Percentiles rank a stretch among this genome's conserved stretches.
Conservation (phyloP, 805 yeast species). For the Metschnikowia chrysomelidarum region DNA sequence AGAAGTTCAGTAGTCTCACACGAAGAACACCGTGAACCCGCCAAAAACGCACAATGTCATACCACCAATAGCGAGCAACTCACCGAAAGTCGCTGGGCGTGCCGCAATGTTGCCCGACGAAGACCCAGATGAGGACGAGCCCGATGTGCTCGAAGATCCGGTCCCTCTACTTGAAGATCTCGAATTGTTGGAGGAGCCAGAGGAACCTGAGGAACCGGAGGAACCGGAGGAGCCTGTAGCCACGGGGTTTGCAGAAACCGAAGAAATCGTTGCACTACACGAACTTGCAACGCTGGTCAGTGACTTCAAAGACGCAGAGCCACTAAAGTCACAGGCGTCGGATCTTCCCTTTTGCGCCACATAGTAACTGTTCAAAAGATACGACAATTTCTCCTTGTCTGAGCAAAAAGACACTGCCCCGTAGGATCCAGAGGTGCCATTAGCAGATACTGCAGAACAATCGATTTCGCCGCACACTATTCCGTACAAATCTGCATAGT, state of each 20-base stretch:
- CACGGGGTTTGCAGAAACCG: constrained; percentile 18
- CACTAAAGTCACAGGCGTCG: constrained; percentile 21
- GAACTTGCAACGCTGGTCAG: constrained; percentile 29
- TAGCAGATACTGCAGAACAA: constrained; percentile 60
- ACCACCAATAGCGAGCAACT: constrained; percentile 33
- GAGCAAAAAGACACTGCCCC: constrained; percentile 76
- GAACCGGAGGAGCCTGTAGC: constrained; percentile 19
- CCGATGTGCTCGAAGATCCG: constrained; percentile 25
- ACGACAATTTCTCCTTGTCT: constrained; percentile 62
- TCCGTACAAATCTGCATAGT: constrained; percentile 59
- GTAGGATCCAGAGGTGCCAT: constrained; percentile 65
- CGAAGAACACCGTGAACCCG: constrained; percentile 40
- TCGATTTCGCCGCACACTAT: constrained; percentile 56
- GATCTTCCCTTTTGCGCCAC: constrained; percentile 12
- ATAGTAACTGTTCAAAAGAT: constrained; percentile 63
- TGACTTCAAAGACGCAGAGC: constrained; percentile 52
- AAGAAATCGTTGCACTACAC: constrained; percentile 26
- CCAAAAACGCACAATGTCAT: constrained; percentile 41
- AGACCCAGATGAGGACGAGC: constrained; percentile 19
- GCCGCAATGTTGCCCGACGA: constrained; percentile 22
- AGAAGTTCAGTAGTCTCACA: constrained; percentile 15
- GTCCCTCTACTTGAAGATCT: constrained; percentile 24
- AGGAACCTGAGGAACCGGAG: constrained; percentile 20
- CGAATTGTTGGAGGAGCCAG: constrained; percentile 21
- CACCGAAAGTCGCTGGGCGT: constrained; percentile 28